Evolutionary conservation across 2,329 filamentous ascomycete genomes (phyloP).

Genomic region (Fusarium caatingaense): DNA sequence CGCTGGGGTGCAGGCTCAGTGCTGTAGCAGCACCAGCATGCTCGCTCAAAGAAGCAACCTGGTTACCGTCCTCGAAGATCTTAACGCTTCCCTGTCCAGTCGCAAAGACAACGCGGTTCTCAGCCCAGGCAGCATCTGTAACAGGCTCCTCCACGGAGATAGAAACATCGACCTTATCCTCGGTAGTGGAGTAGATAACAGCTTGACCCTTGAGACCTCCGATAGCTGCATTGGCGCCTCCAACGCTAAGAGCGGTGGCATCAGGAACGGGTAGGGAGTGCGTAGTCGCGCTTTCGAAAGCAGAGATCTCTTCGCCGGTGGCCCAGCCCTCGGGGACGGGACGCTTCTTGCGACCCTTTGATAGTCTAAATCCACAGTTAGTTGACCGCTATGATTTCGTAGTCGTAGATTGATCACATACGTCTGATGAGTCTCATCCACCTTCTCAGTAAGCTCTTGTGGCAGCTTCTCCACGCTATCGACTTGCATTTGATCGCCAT

Average conservation of each 20-base stretch:
- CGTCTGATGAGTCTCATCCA: constrained; percentile 85
- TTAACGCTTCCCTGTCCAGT: constrained; percentile 83
- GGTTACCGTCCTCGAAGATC: constrained; percentile 77
- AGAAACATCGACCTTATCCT: constrained; percentile 74
- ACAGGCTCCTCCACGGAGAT: constrained; percentile 76
- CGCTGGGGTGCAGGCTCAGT: constrained; percentile 84
- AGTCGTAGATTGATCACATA: constrained; percentile 58
- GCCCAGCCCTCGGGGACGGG: constrained; percentile 88
- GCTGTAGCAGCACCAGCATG: constrained; percentile 86
- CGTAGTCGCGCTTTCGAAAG: constrained; percentile 59
- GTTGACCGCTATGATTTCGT: neutral
- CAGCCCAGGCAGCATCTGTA: constrained; percentile 73
- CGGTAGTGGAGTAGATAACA: constrained; percentile 78
- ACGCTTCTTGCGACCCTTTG: constrained; percentile 89
- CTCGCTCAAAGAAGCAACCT: constrained; percentile 77
- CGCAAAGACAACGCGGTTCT: constrained; percentile 75
- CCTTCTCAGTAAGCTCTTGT: constrained; percentile 74
- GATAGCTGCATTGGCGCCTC: constrained; percentile 75
- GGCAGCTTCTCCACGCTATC: constrained; percentile 80
- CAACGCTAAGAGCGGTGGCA: constrained; percentile 61
- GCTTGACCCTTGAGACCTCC: constrained; percentile 80
- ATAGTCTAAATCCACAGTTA: constrained; percentile 69
- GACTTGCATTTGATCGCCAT: constrained; percentile 92
- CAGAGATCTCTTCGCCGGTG: constrained; percentile 74
- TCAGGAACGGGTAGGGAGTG: constrained; percentile 61